Conservation (phyloP, 108 stramenopile genomes). For the Conticribra guillardii region DNA sequence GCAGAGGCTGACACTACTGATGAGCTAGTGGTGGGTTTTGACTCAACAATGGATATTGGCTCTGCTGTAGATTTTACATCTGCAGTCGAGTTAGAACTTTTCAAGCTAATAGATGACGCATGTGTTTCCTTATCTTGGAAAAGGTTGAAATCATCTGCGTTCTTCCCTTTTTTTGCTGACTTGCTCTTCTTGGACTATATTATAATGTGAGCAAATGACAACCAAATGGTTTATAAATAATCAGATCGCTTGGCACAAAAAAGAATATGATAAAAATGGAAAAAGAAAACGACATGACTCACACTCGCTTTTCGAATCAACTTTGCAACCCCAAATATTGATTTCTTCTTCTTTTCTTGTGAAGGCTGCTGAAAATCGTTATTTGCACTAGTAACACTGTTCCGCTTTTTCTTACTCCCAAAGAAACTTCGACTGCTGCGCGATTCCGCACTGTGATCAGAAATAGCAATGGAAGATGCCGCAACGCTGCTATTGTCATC, state of each 20-base stretch:
- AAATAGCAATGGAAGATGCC: constrained; percentile 16
- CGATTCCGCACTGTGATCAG: constrained; percentile 21
- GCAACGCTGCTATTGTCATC: constrained; percentile 29
- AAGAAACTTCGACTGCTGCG: constrained; percentile 20
- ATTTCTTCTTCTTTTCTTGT: constrained; percentile 28
- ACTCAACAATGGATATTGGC: too few species aligned
- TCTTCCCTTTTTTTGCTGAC: constrained; percentile 22
- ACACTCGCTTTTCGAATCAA: constrained; percentile 43
- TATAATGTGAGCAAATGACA: too few species aligned
- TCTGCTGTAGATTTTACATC: not conserved
- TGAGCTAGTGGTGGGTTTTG: too few species aligned
- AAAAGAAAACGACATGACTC: constrained; percentile 8
- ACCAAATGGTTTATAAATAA: not conserved
- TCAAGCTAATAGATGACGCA: not conserved
- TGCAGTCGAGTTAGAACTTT: not conserved
- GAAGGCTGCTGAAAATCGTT: not conserved
- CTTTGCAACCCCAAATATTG: constrained; percentile 40
- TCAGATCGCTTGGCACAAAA: too few species aligned
- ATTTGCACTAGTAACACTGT: not conserved
- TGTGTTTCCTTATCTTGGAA: constrained; percentile 10
- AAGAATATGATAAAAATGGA: not conserved
- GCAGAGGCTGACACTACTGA: too few species aligned
- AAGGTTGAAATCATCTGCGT: constrained; percentile 22
- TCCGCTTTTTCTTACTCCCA: constrained; percentile 12
- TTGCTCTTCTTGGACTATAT: constrained; percentile 31